Evolutionary conservation across 2,329 filamentous ascomycete genomes (phyloP).

Genomic region (Trichophyton mentagrophytes): DNA sequence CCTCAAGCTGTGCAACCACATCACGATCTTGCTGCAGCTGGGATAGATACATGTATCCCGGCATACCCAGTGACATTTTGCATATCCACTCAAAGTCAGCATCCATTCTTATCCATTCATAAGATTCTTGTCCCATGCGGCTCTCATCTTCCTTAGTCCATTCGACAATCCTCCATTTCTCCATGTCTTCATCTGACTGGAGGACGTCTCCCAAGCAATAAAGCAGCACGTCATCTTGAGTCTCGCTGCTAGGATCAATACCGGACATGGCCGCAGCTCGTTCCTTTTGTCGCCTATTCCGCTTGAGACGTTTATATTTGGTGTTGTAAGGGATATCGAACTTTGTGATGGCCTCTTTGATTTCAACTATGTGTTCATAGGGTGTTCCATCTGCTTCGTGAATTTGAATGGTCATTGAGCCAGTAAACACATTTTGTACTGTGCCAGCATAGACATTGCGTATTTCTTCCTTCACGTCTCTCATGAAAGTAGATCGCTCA

Average conservation of each 20-base stretch:
- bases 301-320: constrained; percentile 94
- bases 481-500: constrained; percentile 63
- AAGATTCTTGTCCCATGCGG: constrained; percentile 88
- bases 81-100: constrained; percentile 98
- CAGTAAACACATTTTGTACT: constrained; percentile 72
- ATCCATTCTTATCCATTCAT: constrained; percentile 97
- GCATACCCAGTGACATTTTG: constrained; percentile 68
- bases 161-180: constrained; percentile 72
- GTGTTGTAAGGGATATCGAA: constrained; percentile 98
- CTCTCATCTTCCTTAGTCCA: constrained; percentile 83
- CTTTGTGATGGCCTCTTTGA: constrained; percentile 71
- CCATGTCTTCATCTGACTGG: constrained; percentile 65
- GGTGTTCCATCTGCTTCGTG: constrained; percentile 97
- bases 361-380: constrained; percentile 95
- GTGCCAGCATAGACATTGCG: constrained; percentile 55
- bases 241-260: constrained; percentile 50
- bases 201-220: constrained; percentile 90
- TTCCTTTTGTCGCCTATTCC: constrained; percentile 71
- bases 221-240: constrained; percentile 67
- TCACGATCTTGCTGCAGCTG: constrained; percentile 95
- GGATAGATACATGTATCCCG: constrained; percentile 94
- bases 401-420: constrained; percentile 93
- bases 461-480: constrained; percentile 68
- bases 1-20: constrained; percentile 69
- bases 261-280: constrained; percentile 52